Percentiles rank a stretch among this genome's conserved stretches.
These are phyloP conservation scores for Dianthus caryophyllus DNA, from an alignment of 148 eudicot species.

Conservation along the genomic window DNA sequence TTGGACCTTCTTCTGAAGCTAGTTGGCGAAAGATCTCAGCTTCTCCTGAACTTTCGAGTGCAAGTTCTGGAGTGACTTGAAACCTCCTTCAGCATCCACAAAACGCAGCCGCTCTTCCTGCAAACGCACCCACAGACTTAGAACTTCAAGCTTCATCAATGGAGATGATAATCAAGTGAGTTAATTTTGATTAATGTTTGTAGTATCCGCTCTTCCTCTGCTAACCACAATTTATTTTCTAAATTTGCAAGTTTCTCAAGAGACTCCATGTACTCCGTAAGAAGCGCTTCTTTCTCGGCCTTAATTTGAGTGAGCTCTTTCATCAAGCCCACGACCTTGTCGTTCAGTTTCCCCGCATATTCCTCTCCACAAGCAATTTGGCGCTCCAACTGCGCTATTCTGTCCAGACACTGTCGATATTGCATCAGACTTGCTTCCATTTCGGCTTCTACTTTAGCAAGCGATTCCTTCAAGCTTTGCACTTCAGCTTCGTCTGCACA, in stretches of 20 bases:
- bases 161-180: no score
- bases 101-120: no score
- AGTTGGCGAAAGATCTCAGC: slow-evolving; percentile 53
- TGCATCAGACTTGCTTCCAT: slow-evolving; percentile 60
- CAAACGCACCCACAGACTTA: slow-evolving; percentile 62
- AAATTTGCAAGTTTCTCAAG: slow-evolving; percentile 61
- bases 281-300: no score
- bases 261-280: slow-evolving; percentile 58
- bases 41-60: no score
- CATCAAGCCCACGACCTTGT: no score
- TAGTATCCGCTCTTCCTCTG: slow-evolving; percentile 85
- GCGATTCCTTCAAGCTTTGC: slow-evolving; percentile 49
- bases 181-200: no score
- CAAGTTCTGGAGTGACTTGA: no score
- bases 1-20: slow-evolving; percentile 64
- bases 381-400: slow-evolving; percentile 48
- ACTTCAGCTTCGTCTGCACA: slow-evolving; percentile 64
- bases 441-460: slow-evolving; percentile 67
- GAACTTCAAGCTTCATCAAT: no score
- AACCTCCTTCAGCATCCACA: no score
- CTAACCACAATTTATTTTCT: slow-evolving; percentile 56
- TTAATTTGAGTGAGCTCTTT: no score
- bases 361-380: slow-evolving; percentile 41
- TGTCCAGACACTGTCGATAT: slow-evolving; percentile 58
- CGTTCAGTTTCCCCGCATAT: slow-evolving; percentile 39